phyloP scores from a whole-genome alignment of 371 early-diverging fungal species.

The Mucor velutinosus region DNA sequence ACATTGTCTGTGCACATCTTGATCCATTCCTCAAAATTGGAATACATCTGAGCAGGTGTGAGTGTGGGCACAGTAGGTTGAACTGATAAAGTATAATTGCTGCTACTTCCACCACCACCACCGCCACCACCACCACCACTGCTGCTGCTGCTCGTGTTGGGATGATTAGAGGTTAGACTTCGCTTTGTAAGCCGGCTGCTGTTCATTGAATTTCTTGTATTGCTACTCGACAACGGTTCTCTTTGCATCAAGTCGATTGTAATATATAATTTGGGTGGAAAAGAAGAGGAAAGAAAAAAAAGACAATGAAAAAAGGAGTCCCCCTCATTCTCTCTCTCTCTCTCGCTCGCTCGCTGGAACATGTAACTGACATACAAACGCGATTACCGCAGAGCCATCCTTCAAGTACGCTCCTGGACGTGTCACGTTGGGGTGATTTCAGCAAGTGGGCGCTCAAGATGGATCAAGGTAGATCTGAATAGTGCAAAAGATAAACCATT shows the following conservation, averaged over 20 bases:
- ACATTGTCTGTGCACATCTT: slow-evolving; percentile 97
- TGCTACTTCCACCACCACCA: neutral
- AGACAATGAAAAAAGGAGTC: neutral
- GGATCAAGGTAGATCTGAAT: neutral
- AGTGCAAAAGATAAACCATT: neutral
- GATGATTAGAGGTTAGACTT: neutral
- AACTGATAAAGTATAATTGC: neutral
- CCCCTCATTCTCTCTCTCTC: neutral
- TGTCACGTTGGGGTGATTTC: neutral
- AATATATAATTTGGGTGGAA: neutral
- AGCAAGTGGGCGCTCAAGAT: no score
- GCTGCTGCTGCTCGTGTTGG: neutral
- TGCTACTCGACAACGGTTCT: neutral
- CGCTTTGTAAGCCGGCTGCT: neutral
- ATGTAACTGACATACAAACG: neutral
- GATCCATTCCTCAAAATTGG: slow-evolving; percentile 95
- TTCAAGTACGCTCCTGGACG: neutral
- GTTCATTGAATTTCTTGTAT: neutral
- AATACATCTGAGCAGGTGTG: slow-evolving; percentile 54
- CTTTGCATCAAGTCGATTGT: slow-evolving; percentile 2
- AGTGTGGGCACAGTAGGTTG: slow-evolving; percentile 23
- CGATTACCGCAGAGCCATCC: neutral
- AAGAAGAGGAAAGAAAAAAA: neutral
- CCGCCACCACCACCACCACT: no score
- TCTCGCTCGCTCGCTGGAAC: no score